Conservation (phyloP, 345 rosid species). For the Nasturtium officinale region DNA sequence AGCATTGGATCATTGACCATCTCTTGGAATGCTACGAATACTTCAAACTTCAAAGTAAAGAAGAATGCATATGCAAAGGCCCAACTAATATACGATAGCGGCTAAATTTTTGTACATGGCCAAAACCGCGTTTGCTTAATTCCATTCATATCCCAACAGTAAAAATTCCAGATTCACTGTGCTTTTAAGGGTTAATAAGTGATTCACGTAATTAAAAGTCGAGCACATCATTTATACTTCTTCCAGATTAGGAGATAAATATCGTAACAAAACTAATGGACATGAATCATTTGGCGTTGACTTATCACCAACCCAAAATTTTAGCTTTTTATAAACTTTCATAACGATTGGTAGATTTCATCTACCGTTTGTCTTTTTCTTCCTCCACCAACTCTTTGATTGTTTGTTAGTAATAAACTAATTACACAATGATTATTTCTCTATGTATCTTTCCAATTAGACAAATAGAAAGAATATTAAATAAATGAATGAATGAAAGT, state of each 20-base stretch:
- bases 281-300: not conserved
- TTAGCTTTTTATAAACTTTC: not conserved
- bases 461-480: not conserved
- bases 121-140: too few relatives aligned
- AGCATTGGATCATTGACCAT: not conserved
- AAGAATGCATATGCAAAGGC: too few relatives aligned
- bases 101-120: too few relatives aligned
- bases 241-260: not conserved
- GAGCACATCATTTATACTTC: not conserved
- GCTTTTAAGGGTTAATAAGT: too few relatives aligned
- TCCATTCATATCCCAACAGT: too few relatives aligned
- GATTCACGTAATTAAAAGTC: too few relatives aligned
- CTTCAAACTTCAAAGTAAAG: too few relatives aligned
- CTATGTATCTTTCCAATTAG: not conserved
- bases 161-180: too few relatives aligned
- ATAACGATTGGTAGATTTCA: slow-evolving; percentile 6
- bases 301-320: not conserved
- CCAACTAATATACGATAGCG: too few relatives aligned
- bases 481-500: not conserved
- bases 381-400: slow-evolving; percentile 18
- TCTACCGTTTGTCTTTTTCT: not conserved
- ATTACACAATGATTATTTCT: not conserved
- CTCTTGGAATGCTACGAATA: too few relatives aligned
- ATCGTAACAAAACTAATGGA: not conserved
- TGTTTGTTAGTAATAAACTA: not conserved